A percentile compares a stretch with the other conserved stretches of the same genome.
phyloP scores from a whole-genome alignment of 306 rosid genomes.

The Gynostemma pentaphyllum region DNA sequence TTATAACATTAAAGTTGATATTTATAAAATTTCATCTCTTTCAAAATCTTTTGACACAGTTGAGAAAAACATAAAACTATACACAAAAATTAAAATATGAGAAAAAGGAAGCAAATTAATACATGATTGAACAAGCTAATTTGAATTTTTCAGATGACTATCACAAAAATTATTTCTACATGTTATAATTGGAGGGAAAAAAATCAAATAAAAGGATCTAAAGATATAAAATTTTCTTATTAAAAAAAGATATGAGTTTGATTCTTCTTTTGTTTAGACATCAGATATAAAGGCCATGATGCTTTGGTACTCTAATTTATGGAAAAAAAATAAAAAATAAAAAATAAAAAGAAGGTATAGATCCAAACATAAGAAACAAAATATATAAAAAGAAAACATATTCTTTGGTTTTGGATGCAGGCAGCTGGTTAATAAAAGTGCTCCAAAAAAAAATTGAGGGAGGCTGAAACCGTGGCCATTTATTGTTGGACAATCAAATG shows the following conservation, averaged over 20 bases:
- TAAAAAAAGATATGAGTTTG: background rate
- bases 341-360: background rate
- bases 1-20: background rate
- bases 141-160: background rate
- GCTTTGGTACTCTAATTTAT: background rate
- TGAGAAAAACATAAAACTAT: background rate
- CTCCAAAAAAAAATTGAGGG: too few species aligned
- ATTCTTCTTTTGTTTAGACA: background rate
- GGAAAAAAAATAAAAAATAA: background rate
- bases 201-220: background rate
- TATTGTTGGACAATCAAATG: constrained; percentile 4
- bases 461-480: too few species aligned
- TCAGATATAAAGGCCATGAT: background rate
- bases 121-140: background rate
- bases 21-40: background rate
- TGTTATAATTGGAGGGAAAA: too few species aligned
- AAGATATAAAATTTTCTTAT: background rate
- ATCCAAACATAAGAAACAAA: constrained; percentile 5
- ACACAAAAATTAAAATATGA: background rate
- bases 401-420: background rate
- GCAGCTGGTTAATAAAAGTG: constrained; percentile 5
- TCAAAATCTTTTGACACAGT: background rate
- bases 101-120: background rate
- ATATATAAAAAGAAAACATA: background rate
- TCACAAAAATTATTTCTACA: too few species aligned